Evolutionary conservation across 1,139 yeast genomes (phyloP).

Genomic region (Blastobotrys indianensis): DNA sequence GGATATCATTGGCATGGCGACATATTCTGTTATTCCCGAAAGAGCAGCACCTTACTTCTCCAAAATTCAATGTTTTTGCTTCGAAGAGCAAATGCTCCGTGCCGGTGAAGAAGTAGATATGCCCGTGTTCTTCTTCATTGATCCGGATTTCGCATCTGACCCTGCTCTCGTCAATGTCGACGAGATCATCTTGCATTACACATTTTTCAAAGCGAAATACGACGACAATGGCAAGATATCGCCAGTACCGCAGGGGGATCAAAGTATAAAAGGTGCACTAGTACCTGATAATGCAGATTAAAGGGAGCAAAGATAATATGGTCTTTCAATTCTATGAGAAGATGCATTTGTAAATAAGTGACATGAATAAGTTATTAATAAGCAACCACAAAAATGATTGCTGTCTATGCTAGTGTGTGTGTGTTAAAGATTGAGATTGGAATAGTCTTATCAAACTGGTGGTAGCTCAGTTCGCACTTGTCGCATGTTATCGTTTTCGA

Average conservation of each 20-base stretch:
- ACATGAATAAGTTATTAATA: not conserved
- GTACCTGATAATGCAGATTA: not conserved
- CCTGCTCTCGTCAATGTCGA: slow-evolving; percentile 89
- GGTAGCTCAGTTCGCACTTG: slow-evolving; percentile 22
- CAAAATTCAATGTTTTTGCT: slow-evolving; percentile 96
- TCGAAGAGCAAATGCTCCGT: slow-evolving; percentile 87
- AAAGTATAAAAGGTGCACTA: not conserved
- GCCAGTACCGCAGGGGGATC: slow-evolving; percentile 17
- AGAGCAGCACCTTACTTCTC: slow-evolving; percentile 94
- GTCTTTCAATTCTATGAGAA: not conserved
- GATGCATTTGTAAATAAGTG: slow-evolving; percentile 1
- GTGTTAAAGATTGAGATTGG: too few species aligned
- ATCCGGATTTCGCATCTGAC: slow-evolving; percentile 94
- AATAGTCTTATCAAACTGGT: slow-evolving; percentile 12
- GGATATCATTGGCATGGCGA: slow-evolving; percentile 97
- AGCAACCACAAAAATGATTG: not conserved
- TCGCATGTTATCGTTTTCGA: slow-evolving; percentile 3
- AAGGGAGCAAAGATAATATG: not conserved
- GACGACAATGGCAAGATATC: slow-evolving; percentile 27
- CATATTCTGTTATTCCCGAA: slow-evolving; percentile 93
- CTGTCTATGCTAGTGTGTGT: not conserved
- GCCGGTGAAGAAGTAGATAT: slow-evolving; percentile 99
- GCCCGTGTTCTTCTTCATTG: slow-evolving; percentile 98
- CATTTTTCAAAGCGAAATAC: slow-evolving; percentile 60
- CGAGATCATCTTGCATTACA: slow-evolving; percentile 84